Evolutionary conservation across 768 basidiomycete genomes (phyloP).

Genomic region (Phanerodontia chrysosporium): DNA sequence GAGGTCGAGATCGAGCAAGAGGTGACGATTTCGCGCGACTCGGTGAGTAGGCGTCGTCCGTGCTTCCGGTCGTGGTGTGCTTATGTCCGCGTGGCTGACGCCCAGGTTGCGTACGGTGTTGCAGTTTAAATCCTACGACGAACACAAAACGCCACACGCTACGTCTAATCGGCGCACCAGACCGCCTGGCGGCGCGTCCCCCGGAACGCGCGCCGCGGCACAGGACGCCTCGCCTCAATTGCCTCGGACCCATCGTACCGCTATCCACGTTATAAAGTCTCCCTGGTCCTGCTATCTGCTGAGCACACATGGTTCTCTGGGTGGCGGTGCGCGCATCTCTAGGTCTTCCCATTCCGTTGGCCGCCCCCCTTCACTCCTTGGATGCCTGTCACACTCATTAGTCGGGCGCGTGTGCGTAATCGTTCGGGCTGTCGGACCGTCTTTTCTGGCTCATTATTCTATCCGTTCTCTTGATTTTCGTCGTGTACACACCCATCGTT

Average conservation of each 20-base stretch:
- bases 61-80: neutral
- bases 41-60: constrained; percentile 6
- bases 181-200: no score
- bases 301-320: neutral
- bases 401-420: neutral
- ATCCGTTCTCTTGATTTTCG: neutral
- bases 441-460: no score
- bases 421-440: neutral
- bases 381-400: neutral
- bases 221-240: no score
- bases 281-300: neutral
- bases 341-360: neutral
- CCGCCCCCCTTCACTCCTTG: no score
- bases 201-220: no score
- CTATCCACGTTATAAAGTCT: neutral
- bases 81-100: constrained; percentile 1
- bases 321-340: neutral
- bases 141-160: neutral
- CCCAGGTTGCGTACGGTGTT: constrained; percentile 1
- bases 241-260: neutral
- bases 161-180: neutral
- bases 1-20: constrained; percentile 15
- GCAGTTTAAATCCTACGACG: constrained; percentile 7
- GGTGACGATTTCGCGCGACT: constrained; percentile 14
- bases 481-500: neutral